Base-by-base conservation (phyloP, 345 rosid species). In the Triadica sebifera region DNA sequence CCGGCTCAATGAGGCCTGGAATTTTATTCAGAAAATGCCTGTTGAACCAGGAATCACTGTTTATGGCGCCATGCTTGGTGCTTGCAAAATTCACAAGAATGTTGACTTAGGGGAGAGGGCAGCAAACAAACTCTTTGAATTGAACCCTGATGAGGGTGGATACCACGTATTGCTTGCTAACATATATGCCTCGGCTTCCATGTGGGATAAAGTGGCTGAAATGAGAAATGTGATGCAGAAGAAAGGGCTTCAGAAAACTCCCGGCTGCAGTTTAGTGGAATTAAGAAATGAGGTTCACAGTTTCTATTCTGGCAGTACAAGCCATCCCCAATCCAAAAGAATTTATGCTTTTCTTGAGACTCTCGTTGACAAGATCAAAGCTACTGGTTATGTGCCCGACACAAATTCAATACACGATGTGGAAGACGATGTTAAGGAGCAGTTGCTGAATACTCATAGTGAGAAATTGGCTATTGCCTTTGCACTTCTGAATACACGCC, bases 391-490 rank as follows among this genome's bases (percentile, higher is more conserved):
- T 34, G 75, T 70, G 22, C 79, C 82, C 0, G 82, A 79, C 29
- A 75, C 64, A 24, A 79, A 66, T 75, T 79, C 78, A 49, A 79
- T 75, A 55, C 79, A 79, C 10, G 82, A 79, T 43, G 82, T 79
- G 41, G 82, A 79, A 75, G 79, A 70, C 51, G 72, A 75, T 37
- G 82, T 79, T 34, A 71, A 75, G 79, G 79, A 70, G 57, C 72
- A 71, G 75, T 51, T 75, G 64, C 73, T 75, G 72, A 79, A 75
- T 53, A 71, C 82, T 12, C 82, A 79, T 51, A 79, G 82, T 46
- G 82, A 79, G 73, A 79, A 79, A 67, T 59, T 79, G 75, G 82
- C 82, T 19, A 79, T 79, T 59, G 78, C 79, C 9, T 79, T 75
- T 15, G 79, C 76, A 56, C 72, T 79, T 60, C 79, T 79, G 43